phyloP scores from a whole-genome alignment of 306 rosid genomes.

The Quillaja saponaria region DNA sequence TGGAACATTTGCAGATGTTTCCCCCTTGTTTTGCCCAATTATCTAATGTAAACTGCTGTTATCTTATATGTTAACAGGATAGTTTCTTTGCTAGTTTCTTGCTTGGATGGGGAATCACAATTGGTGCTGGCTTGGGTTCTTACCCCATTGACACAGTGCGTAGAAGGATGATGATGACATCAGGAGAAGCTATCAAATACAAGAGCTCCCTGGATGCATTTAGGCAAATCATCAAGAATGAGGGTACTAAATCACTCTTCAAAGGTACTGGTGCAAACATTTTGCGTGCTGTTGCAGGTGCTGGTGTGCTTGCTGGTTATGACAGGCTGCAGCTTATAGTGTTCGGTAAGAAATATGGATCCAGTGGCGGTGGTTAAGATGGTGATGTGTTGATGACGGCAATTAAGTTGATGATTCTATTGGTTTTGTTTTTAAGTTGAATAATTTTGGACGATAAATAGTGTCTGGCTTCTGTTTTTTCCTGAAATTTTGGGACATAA shows the following conservation, averaged over 20 bases:
- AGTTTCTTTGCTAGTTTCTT: conserved; percentile 86
- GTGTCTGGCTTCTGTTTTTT: conserved; percentile 23
- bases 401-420: conserved; percentile 21
- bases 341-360: conserved; percentile 90
- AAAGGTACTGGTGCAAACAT: conserved; percentile 95
- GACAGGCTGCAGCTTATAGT: conserved; percentile 79
- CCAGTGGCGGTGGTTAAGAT: conserved; percentile 81
- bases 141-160: conserved; percentile 86
- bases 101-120: conserved; percentile 89
- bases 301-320: conserved; percentile 92
- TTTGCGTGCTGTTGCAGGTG: conserved; percentile 88
- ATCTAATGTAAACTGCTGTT: not conserved
- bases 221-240: conserved; percentile 63
- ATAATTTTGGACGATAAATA: conserved; percentile 37
- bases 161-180: conserved; percentile 97
- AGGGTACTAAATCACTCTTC: conserved; percentile 81
- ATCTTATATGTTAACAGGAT: conserved; percentile 57
- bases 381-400: conserved; percentile 33
- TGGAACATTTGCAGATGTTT: too few species aligned
- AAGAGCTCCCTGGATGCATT: conserved; percentile 76
- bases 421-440: conserved; percentile 31
- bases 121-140: conserved; percentile 84
- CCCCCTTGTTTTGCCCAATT: too few species aligned
- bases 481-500: conserved; percentile 26
- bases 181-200: conserved; percentile 90